Conservation (phyloP, 2,329 filamentous ascomycete species). For the Colletotrichum sp. region DNA sequence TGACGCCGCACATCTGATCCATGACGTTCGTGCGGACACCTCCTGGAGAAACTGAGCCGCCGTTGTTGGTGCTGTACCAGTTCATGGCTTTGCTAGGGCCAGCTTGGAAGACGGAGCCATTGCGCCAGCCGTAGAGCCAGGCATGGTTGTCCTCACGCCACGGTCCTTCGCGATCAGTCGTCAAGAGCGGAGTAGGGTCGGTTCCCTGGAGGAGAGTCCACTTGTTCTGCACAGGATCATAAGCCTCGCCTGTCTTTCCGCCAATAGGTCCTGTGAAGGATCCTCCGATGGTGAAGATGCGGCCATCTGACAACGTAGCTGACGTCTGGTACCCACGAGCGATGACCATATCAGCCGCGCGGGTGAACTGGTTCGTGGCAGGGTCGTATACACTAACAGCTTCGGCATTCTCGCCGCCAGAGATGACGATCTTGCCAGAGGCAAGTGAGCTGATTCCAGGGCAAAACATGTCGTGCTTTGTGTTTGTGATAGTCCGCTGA, state of each 20-base stretch:
- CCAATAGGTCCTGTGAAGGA: conserved; percentile 51
- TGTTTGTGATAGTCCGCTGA: conserved; percentile 40
- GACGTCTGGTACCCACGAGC: conserved; percentile 59
- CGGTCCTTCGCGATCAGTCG: conserved; percentile 52
- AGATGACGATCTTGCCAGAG: conserved; percentile 55
- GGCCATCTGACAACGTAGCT: conserved; percentile 54
- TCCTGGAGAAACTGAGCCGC: conserved; percentile 37
- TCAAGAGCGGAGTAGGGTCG: conserved; percentile 54
- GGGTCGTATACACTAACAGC: conserved; percentile 55
- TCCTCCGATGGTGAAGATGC: conserved; percentile 65
- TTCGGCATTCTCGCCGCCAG: conserved; percentile 54
- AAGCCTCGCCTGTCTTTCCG: conserved; percentile 63
- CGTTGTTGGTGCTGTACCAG: conserved; percentile 56
- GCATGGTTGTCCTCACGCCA: conserved; percentile 45
- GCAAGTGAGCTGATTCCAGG: conserved; percentile 57
- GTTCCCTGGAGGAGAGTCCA: conserved; percentile 52
- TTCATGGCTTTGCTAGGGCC: conserved; percentile 60
- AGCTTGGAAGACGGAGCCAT: conserved; percentile 57
- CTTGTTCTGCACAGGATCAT: conserved; percentile 44
- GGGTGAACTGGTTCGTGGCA: conserved; percentile 39
- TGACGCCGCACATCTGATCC: conserved; percentile 59
- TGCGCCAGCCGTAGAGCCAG: conserved; percentile 45
- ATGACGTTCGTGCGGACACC: conserved; percentile 49
- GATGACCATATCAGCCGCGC: conserved; percentile 47
- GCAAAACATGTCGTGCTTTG: conserved; percentile 61